Evolutionary conservation across 2,329 filamentous ascomycete species (phyloP).

Genomic region (Blumeria hordei): DNA sequence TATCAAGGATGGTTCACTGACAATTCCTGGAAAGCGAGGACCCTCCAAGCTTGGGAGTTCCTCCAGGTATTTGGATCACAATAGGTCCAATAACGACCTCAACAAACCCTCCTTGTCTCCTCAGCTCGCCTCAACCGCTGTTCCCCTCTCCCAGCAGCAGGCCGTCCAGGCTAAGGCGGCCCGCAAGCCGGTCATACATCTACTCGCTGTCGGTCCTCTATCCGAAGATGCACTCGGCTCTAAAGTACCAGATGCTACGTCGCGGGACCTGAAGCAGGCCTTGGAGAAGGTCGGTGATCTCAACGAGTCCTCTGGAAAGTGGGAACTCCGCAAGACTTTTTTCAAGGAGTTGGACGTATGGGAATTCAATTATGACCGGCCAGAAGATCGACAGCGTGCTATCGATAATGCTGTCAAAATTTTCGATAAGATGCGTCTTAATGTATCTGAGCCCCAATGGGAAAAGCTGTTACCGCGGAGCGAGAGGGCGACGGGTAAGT

Average conservation of each 20-base stretch:
- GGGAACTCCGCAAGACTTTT: constrained; percentile 28
- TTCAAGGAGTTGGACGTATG: constrained; percentile 43
- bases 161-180: constrained; percentile 29
- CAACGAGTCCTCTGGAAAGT: constrained; percentile 24
- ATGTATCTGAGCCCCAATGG: constrained; percentile 32
- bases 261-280: constrained; percentile 27
- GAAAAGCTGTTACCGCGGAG: constrained; percentile 31
- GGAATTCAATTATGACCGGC: constrained; percentile 30
- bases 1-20: constrained; percentile 14
- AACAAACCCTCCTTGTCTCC: constrained; percentile 24
- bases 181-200: constrained; percentile 30
- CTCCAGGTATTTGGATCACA: constrained; percentile 9
- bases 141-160: constrained; percentile 25
- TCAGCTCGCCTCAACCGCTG: constrained; percentile 23
- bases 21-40: constrained; percentile 7
- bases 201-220: constrained; percentile 30
- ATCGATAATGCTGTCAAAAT: constrained; percentile 35
- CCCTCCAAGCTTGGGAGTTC: constrained; percentile 9
- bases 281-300: constrained; percentile 34
- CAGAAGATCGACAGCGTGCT: constrained; percentile 30
- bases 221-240: constrained; percentile 25
- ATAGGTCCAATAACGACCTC: constrained; percentile 6
- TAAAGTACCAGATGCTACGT: constrained; percentile 22
- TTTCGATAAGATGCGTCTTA: constrained; percentile 34
- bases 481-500: constrained; percentile 34